Evolutionary conservation across 75 land plant genomes (phyloP).

Genomic region (Cunninghamia lanceolata): DNA sequence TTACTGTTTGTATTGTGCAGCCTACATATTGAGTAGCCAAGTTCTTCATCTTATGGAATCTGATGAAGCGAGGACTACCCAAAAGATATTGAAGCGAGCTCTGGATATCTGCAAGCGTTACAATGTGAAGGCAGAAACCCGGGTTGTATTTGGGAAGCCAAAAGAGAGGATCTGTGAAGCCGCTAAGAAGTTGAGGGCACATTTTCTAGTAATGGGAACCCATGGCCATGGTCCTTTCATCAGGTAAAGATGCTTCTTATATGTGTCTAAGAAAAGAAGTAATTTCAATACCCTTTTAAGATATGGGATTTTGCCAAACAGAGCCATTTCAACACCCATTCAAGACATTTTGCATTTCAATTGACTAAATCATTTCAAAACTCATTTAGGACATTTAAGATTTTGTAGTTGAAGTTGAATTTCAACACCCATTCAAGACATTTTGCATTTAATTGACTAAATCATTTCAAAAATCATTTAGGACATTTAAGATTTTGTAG

Average conservation of each 20-base stretch:
- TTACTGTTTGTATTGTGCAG: background rate
- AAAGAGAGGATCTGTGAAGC: background rate
- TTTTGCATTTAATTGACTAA: too few relatives aligned
- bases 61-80: background rate
- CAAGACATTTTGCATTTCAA: too few relatives aligned
- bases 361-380: too few relatives aligned
- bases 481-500: too few relatives aligned
- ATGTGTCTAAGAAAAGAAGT: background rate
- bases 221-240: slow-evolving; percentile 1
- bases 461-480: too few relatives aligned
- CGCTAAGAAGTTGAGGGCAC: background rate
- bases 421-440: too few relatives aligned
- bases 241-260: background rate
- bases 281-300: background rate
- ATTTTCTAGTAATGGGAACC: background rate
- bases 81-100: background rate
- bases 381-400: too few relatives aligned
- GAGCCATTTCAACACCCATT: too few relatives aligned
- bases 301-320: background rate
- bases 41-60: background rate
- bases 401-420: too few relatives aligned
- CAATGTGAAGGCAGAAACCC: slow-evolving; percentile 1
- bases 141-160: background rate
- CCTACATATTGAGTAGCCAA: background rate
- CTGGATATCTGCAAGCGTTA: background rate